phyloP scores from a whole-genome alignment of 768 basidiomycete species.

The Amanita rubescens region DNA sequence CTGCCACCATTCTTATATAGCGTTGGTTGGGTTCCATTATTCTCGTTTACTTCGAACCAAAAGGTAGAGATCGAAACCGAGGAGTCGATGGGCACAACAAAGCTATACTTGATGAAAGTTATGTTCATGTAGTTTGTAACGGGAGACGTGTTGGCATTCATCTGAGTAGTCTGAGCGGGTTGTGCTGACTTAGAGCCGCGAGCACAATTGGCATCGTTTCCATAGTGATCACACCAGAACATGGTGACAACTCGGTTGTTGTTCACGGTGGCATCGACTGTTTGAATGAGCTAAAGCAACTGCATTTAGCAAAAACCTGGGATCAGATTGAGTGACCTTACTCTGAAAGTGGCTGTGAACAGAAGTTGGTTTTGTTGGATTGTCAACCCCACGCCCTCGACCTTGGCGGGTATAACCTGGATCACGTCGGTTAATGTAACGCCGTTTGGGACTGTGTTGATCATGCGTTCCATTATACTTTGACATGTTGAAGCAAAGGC shows the following conservation, averaged over 20 bases:
- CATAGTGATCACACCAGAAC: constrained; percentile 35
- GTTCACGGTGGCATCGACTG: constrained; percentile 25
- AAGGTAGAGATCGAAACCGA: constrained; percentile 37
- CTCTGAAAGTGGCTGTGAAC: constrained; percentile 34
- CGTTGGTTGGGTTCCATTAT: constrained; percentile 29
- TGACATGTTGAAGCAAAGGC: constrained; percentile 33
- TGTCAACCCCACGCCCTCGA: constrained; percentile 29
- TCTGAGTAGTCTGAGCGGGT: constrained; percentile 21
- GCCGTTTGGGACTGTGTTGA: constrained; percentile 38
- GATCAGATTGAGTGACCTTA: constrained; percentile 15
- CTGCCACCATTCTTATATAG: constrained; percentile 35
- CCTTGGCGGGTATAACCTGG: constrained; percentile 34
- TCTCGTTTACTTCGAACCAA: constrained; percentile 43
- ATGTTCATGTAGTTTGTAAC: constrained; percentile 27
- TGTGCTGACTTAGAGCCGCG: constrained; percentile 25
- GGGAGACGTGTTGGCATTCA: constrained; percentile 30
- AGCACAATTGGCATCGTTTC: constrained; percentile 25
- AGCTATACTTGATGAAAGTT: constrained; percentile 34
- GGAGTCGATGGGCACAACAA: constrained; percentile 33
- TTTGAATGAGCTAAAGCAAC: constrained; percentile 29
- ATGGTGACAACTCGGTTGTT: constrained; percentile 33
- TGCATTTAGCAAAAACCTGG: not conserved
- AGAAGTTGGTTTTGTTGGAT: constrained; percentile 29
- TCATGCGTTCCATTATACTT: constrained; percentile 35
- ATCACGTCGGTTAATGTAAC: constrained; percentile 41